phyloP scores from a whole-genome alignment of 2,329 filamentous ascomycete species.

The Penicillium sp. region DNA sequence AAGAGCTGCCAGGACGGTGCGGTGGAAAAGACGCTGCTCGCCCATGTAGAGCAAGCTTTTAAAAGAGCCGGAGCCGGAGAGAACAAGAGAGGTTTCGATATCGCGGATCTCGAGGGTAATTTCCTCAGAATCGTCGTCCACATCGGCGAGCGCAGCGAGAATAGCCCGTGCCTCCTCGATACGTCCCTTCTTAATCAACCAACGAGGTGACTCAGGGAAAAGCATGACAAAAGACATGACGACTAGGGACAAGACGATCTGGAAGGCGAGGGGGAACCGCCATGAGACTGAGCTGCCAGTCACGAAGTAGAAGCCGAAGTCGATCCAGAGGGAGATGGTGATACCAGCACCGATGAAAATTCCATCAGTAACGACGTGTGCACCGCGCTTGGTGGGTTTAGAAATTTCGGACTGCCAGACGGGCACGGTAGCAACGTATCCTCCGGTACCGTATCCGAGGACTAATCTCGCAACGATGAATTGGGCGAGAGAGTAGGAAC shows the following conservation, averaged over 20 bases:
- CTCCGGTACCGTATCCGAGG: slow-evolving; percentile 46
- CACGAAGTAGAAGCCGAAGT: slow-evolving; percentile 46
- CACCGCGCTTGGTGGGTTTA: slow-evolving; percentile 46
- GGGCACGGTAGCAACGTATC: slow-evolving; percentile 46
- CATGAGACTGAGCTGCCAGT: slow-evolving; percentile 41
- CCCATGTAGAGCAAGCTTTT: slow-evolving; percentile 41
- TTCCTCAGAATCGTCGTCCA: slow-evolving; percentile 41
- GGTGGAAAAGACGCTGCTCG: slow-evolving; percentile 37
- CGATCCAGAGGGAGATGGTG: slow-evolving; percentile 50
- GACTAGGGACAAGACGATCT: slow-evolving; percentile 35
- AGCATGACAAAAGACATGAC: slow-evolving; percentile 35
- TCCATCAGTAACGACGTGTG: slow-evolving; percentile 53
- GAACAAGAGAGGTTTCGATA: slow-evolving; percentile 31
- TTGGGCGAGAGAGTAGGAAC: slow-evolving; percentile 45
- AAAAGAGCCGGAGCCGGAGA: slow-evolving; percentile 19
- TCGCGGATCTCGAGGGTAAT: slow-evolving; percentile 41
- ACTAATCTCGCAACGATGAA: slow-evolving; percentile 49
- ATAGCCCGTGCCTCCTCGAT: slow-evolving; percentile 36
- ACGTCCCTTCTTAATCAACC: slow-evolving; percentile 48
- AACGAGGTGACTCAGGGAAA: slow-evolving; percentile 44
- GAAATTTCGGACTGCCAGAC: slow-evolving; percentile 47
- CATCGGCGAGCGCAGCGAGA: slow-evolving; percentile 42
- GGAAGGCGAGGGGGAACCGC: slow-evolving; percentile 45
- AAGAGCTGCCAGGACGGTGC: slow-evolving; percentile 32
- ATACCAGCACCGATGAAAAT: slow-evolving; percentile 50